A percentile compares a stretch with the other conserved stretches of the same genome.
Conservation (phyloP, 768 basidiomycete genomes). For the Boletus reticuloceps region DNA sequence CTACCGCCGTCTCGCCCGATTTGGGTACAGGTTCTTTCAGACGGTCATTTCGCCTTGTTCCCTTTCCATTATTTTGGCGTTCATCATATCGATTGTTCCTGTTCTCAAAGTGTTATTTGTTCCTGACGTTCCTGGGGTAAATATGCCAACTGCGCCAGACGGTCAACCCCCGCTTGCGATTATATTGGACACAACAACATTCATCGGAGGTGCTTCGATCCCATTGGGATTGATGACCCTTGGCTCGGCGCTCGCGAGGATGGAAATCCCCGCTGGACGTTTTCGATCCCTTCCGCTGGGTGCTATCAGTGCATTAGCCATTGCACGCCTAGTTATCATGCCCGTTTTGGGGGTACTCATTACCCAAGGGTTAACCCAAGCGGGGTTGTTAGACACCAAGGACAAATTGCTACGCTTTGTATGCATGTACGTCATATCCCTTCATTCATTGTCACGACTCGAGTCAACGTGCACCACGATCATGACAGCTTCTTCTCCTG, state of each 20-base stretch:
- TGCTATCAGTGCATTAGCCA: constrained; percentile 51
- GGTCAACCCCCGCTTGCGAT: constrained; percentile 68
- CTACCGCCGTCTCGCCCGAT: constrained; percentile 5
- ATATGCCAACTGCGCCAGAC: constrained; percentile 52
- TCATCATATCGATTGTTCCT: constrained; percentile 55
- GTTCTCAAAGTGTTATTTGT: constrained; percentile 63
- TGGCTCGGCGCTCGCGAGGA: constrained; percentile 59
- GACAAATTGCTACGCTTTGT: constrained; percentile 66
- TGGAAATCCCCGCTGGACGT: constrained; percentile 43
- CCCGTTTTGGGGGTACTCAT: constrained; percentile 63
- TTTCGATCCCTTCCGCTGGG: constrained; percentile 39
- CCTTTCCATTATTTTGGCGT: constrained; percentile 33
- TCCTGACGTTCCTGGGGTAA: constrained; percentile 36
- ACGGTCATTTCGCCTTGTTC: constrained; percentile 32
- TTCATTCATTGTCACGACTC: not conserved
- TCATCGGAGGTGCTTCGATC: constrained; percentile 61
- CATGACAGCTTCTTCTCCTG: constrained; percentile 54
- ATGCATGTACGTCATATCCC: constrained; percentile 52
- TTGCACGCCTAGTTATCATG: constrained; percentile 53
- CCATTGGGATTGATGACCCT: constrained; percentile 62
- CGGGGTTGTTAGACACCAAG: constrained; percentile 44
- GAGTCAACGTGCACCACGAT: not conserved
- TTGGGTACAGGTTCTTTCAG: constrained; percentile 27
- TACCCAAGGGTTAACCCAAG: constrained; percentile 34
- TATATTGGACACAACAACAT: constrained; percentile 51